Base-by-base conservation (phyloP, 2,329 filamentous ascomycete species). In the Cordyceps pruinosa region DNA sequence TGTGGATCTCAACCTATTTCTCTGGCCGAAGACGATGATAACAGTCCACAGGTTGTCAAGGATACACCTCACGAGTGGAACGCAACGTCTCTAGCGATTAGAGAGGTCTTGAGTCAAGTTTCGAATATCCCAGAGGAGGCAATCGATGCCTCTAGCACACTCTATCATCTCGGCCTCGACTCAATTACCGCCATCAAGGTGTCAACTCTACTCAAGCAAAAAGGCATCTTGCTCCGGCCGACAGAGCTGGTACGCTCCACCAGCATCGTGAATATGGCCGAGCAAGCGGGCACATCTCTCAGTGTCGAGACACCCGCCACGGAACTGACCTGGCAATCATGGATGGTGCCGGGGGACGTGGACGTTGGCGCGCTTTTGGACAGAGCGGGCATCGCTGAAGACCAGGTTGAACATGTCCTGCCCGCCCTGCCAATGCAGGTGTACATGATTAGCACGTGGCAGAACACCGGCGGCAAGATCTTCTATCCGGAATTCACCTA, bases 181-280 rank as follows among this genome's bases (percentile, higher is more conserved):
- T 97, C 92, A 0, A 96, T 97, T 69, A 93, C 87, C 61, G 87
- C 90, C 1, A 94, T 97, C 73, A 95, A 94, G 65, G 84, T 91
- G 4, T 84, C 85, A 9, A 81, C 86, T 0, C 75, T 91, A 8
- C 74, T 97, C 4, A 84, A 83, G 42, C 87, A 82, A 62, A 72
- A 77, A 42, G 81, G 77, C 0, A 70, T 96, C 8, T 70, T 73
- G 13, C 69, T 96, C 1, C 78, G 79, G 34, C 87, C 93, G 3
- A 85, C 87, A 42, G 82, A 89, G 39, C 82, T 96, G 64, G 73
- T 95, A 3, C 82, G 75, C 59, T 83, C 85, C 1, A 76, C 79
- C 4, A 90, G 83, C 0, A 77, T 95, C 23, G 66, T 72, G 2
- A 79, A 84, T 1, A 90, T 96, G 77, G 81, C 82, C 2, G 45